Base-by-base conservation (phyloP, 2,329 filamentous ascomycete genomes). In the Chaetomium sp. region DNA sequence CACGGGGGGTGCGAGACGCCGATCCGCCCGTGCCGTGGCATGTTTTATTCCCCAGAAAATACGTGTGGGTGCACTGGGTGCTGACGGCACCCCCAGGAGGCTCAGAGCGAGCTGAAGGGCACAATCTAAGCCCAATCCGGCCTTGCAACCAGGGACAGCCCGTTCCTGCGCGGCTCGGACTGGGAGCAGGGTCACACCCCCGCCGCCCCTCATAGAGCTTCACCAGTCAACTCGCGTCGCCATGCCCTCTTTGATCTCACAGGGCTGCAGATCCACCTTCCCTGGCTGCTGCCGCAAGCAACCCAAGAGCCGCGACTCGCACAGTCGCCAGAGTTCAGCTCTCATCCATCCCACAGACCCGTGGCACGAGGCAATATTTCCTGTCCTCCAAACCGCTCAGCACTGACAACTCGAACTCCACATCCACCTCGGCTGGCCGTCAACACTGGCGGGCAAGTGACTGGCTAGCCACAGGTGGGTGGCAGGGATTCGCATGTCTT, bases 71-170 rank as follows among this genome's bases (percentile, higher is more conserved):
- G 56, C 56, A n/a, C 19, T 58, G 38, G 56, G 19, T 49, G 56
- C 56, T 58, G 56, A 58, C 42, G 55, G 56, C 56, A 13, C 60
- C 49, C 38, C 29, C 50, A 21, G 19, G 53, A 62, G 64, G 64
- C 60, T 62, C 64, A 45, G 27, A 45, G 16, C 31, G 42, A 67
- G 65, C 65, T 67, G 65, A 67, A 64, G 45, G 47, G 38, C 53
- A 27, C 16, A 31, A 35, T 57, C 64, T 66, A 60, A 57, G 50
- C 65, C 65, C 1, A 53, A 60, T 66, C 42, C 13, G 57, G 60
- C 33, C 53, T 35, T 21, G 16, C 35, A 42, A 54, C 49, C 60
- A 60, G 57, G 61, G 54, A 51, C 56, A 29, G 27, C 27, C 27
- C 21, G 27, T 49, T 53, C 51, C 38, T 42, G 38, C 38, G 27